phyloP scores from a whole-genome alignment of 768 basidiomycete species.

The Russula compacta region DNA sequence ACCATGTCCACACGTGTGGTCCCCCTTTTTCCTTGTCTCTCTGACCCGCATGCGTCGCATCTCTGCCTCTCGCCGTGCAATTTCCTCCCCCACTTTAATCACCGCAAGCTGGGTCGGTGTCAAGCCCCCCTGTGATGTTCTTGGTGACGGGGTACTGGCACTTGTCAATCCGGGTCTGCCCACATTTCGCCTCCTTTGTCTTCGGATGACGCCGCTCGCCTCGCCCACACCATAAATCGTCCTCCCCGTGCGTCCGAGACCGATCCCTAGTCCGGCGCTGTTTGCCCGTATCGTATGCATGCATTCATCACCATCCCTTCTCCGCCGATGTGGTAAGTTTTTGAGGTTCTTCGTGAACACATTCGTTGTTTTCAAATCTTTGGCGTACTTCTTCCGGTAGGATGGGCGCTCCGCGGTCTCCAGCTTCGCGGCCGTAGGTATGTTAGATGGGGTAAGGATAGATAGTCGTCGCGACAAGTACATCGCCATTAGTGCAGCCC shows the following conservation, averaged over 20 bases:
- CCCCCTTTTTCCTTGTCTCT: background rate
- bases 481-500: slow-evolving; percentile 26
- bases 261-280: background rate
- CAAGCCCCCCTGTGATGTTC: slow-evolving; percentile 2
- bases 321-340: slow-evolving; percentile 8
- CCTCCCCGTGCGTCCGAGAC: slow-evolving; percentile 13
- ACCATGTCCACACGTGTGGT: background rate
- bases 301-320: slow-evolving; percentile 13
- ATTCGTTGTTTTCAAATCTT: slow-evolving; percentile 3
- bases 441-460: background rate
- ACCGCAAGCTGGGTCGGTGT: slow-evolving; percentile 5
- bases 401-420: slow-evolving; percentile 14
- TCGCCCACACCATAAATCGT: slow-evolving; percentile 18
- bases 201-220: background rate
- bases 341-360: slow-evolving; percentile 5
- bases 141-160: background rate
- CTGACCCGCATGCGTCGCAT: background rate
- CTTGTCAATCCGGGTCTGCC: background rate
- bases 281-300: background rate
- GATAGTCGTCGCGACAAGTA: slow-evolving; percentile 24
- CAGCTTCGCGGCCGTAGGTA: background rate
- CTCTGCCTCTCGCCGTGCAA: background rate
- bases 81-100: slow-evolving; percentile 4
- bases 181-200: background rate
- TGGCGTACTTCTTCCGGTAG: background rate